Conservation (phyloP, 805 yeast species). For the Starmerella etchellsii region DNA sequence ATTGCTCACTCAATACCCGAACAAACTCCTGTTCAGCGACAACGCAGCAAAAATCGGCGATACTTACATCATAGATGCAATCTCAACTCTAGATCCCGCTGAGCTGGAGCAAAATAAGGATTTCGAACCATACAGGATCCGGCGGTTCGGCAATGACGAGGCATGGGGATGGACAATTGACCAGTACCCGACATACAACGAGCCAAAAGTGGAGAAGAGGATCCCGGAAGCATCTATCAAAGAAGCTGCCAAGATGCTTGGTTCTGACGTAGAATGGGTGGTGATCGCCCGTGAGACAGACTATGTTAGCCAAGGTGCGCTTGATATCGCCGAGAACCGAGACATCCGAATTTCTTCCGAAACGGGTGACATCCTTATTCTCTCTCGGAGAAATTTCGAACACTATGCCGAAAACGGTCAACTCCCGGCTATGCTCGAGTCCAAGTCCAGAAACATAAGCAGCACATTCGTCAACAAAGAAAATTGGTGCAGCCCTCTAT, state of each 20-base stretch:
- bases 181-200: conserved; percentile 3
- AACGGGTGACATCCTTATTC: not conserved
- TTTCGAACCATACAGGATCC: conserved; percentile 21
- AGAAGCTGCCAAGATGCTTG: conserved; percentile 28
- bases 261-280: conserved; percentile 28
- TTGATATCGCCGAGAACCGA: conserved; percentile 22
- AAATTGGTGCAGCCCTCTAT: conserved; percentile 11
- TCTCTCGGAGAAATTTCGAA: not conserved
- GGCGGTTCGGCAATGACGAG: conserved; percentile 19
- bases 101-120: conserved; percentile 13
- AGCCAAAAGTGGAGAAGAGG: conserved; percentile 22
- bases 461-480: not conserved
- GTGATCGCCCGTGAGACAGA: conserved; percentile 29
- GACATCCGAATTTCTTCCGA: conserved; percentile 5
- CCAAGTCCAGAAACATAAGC: conserved; percentile 5
- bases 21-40: conserved; percentile 29
- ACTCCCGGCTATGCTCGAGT: too few species aligned
- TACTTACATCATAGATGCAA: conserved; percentile 25
- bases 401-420: not conserved
- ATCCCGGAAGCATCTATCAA: conserved; percentile 24
- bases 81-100: conserved; percentile 20
- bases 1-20: conserved; percentile 25
- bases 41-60: conserved; percentile 25
- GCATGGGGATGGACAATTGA: conserved; percentile 19
- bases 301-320: conserved; percentile 23